Evolutionary conservation across 192 early-diverging fungal genomes (phyloP).

Genomic region (Entomortierella beljakovae): DNA sequence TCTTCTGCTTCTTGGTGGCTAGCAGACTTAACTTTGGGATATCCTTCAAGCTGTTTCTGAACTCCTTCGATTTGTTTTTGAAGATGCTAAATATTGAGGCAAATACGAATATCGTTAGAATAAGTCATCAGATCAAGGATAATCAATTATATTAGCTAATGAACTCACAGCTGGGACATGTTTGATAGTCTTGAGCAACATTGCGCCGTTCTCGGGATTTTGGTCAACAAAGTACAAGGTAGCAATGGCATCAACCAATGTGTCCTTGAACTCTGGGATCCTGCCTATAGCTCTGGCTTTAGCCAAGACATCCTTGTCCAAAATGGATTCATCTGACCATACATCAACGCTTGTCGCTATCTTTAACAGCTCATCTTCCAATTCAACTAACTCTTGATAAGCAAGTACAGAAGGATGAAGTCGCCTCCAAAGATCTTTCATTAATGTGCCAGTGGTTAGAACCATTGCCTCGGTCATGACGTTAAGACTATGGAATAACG

Average conservation of each 20-base stretch:
- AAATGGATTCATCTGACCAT: slow-evolving; percentile 41
- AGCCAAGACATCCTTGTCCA: slow-evolving; percentile 44
- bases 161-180: slow-evolving; percentile 64
- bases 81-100: slow-evolving; percentile 22
- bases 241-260: slow-evolving; percentile 73
- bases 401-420: slow-evolving; percentile 63
- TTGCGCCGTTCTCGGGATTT: slow-evolving; percentile 54
- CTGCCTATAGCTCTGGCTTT: slow-evolving; percentile 45
- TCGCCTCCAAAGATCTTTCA: slow-evolving; percentile 66
- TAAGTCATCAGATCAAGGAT: background rate
- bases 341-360: slow-evolving; percentile 46
- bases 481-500: slow-evolving; percentile 36
- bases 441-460: slow-evolving; percentile 58
- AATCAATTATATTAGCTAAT: background rate
- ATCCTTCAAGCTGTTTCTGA: slow-evolving; percentile 47
- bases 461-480: slow-evolving; percentile 45
- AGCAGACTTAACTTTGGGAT: slow-evolving; percentile 40
- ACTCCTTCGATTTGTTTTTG: slow-evolving; percentile 55
- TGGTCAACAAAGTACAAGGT: slow-evolving; percentile 79
- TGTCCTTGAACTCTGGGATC: slow-evolving; percentile 67
- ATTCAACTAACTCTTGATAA: slow-evolving; percentile 51
- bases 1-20: slow-evolving; percentile 28
- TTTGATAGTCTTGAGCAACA: slow-evolving; percentile 57
- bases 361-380: slow-evolving; percentile 54
- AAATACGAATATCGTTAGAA: slow-evolving; percentile 14